Evolutionary conservation across 2,329 filamentous ascomycete genomes (phyloP).

Genomic region (Grosmannia huntii): DNA sequence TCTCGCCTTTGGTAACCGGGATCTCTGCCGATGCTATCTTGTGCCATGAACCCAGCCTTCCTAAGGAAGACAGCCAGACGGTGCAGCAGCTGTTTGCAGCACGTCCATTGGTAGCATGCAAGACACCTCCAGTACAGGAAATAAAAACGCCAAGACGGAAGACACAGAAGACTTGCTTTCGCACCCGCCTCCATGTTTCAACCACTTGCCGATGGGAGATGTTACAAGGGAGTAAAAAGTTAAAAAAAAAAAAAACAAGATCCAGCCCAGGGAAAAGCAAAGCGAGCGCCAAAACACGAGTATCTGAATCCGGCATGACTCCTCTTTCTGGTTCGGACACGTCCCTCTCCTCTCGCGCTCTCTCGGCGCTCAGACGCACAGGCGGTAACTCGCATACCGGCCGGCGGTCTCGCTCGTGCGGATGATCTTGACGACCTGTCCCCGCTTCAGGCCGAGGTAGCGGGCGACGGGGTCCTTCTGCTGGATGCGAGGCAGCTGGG

Average conservation of each 20-base stretch:
- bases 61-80: not conserved
- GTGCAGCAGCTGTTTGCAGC: not conserved
- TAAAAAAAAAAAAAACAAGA: not conserved
- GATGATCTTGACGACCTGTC: constrained; percentile 98
- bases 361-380: constrained; percentile 40
- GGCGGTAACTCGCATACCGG: constrained; percentile 86
- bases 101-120: not conserved
- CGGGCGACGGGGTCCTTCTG: constrained; percentile 83
- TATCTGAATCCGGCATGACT: not conserved
- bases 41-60: not conserved
- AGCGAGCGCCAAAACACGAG: not conserved
- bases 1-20: not conserved
- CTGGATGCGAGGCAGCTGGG: constrained; percentile 85
- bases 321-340: not conserved
- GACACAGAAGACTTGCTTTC: not conserved
- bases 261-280: not conserved
- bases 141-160: not conserved
- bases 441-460: constrained; percentile 80
- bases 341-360: too few relatives aligned
- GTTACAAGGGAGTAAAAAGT: not conserved
- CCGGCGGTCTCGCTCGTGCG: constrained; percentile 90
- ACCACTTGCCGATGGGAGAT: not conserved
- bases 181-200: not conserved
- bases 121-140: not conserved
- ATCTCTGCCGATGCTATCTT: not conserved